Conservation (phyloP, 192 early-diverging fungal genomes). For the Chytriomyces sp. region DNA sequence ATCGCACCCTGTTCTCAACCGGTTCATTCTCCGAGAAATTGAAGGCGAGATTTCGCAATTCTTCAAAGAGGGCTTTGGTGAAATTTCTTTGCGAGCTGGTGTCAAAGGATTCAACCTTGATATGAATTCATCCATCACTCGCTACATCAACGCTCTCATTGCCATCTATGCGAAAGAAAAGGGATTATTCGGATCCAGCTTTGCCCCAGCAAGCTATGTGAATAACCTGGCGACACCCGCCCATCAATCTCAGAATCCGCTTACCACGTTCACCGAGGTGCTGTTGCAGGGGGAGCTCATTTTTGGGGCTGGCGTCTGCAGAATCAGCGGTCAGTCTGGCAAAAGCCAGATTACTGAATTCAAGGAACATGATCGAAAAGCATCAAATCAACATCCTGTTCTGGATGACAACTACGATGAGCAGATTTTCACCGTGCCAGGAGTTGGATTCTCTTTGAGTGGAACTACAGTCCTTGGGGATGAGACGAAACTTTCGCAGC, state of each 20-base stretch:
- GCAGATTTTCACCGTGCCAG: slow-evolving; percentile 45
- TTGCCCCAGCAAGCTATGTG: neutral
- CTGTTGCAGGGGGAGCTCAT: slow-evolving; percentile 24
- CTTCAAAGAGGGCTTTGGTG: slow-evolving; percentile 42
- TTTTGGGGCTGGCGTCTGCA: slow-evolving; percentile 25
- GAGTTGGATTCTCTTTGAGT: slow-evolving; percentile 39
- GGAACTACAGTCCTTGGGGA: slow-evolving; percentile 47
- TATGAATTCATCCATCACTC: slow-evolving; percentile 68
- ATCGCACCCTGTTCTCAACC: slow-evolving; percentile 40
- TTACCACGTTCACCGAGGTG: slow-evolving; percentile 16
- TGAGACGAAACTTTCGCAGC: neutral
- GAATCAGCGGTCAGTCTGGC: slow-evolving; percentile 1
- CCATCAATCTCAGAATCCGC: neutral
- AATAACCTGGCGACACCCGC: neutral
- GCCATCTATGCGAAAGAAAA: slow-evolving; percentile 68
- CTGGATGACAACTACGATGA: slow-evolving; percentile 18
- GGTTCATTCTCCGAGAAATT: slow-evolving; percentile 39
- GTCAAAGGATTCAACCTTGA: slow-evolving; percentile 78
- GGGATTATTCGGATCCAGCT: slow-evolving; percentile 20
- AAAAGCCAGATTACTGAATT: neutral
- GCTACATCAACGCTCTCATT: slow-evolving; percentile 66
- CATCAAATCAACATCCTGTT: neutral
- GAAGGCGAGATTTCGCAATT: slow-evolving; percentile 48
- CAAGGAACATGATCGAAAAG: slow-evolving; percentile 17
- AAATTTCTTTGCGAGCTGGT: slow-evolving; percentile 58